phyloP scores from a whole-genome alignment of 2,329 filamentous ascomycete species.

The Trichothecium sympodiale region DNA sequence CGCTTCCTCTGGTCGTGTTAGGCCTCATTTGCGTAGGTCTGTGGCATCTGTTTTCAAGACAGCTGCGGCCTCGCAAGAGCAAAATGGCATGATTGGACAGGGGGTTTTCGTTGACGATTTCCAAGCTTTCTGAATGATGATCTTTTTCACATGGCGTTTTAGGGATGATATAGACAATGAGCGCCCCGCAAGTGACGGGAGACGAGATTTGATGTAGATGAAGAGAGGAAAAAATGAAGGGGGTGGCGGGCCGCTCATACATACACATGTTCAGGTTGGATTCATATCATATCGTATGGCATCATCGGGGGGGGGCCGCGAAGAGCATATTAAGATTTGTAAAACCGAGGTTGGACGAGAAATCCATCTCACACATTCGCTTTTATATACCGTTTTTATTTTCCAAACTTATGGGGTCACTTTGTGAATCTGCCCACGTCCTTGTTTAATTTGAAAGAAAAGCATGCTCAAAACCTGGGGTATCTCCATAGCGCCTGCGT shows the following conservation, averaged over 20 bases:
- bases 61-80: slow-evolving; percentile 1
- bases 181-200: too few species aligned
- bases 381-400: too few species aligned
- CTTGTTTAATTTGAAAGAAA: too few species aligned
- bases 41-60: background rate
- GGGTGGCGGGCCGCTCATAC: too few species aligned
- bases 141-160: slow-evolving; percentile 1
- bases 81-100: background rate
- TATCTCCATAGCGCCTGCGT: too few species aligned
- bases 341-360: background rate
- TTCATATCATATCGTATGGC: background rate
- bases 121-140: background rate
- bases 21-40: slow-evolving; percentile 20
- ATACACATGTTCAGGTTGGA: background rate
- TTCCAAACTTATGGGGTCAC: too few species aligned
- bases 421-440: too few species aligned
- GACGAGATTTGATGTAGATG: too few species aligned
- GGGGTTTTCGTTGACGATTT: background rate
- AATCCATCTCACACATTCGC: too few species aligned
- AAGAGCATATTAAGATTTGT: background rate
- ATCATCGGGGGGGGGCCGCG: background rate
- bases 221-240: too few species aligned
- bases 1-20: slow-evolving; percentile 26
- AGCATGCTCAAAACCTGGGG: too few species aligned
- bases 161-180: slow-evolving; percentile 1